Evolutionary conservation across 1,284 basidiomycete species (phyloP), one percentile per base, ranked within the genome.

Genomic region (Ustilago xerochloae): DNA sequence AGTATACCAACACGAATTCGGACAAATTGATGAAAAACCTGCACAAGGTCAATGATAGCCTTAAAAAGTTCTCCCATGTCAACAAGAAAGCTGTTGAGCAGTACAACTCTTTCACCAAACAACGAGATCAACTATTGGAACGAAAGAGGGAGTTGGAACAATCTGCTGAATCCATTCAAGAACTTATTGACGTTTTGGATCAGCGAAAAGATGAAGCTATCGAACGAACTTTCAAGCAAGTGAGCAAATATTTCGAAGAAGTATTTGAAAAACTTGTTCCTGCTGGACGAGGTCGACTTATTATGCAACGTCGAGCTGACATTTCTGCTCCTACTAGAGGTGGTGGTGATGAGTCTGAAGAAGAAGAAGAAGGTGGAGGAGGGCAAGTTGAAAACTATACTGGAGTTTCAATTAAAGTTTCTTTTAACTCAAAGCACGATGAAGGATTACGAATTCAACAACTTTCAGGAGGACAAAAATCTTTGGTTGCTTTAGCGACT

Each of bases 71-170:
- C 80, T 91, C 93, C 0, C 95, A 98, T 82, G 96, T 99, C 75
- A 99, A 99, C 88, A 99, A 99, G 87, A 98, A 98, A 85, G 97
- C 96, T 1, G 96, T 97, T 81, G 97, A 99, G 85, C 94, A 98
- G 85, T 98, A 97, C 87, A 93, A 90, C 85, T 95, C 93, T 83
- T 99, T 99, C 85, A 97, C 95, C 10, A 97, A 96, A 83, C 95
- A 99, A 85, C 90, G 95, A 2, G 95, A 98, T 82, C 92, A 95
- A 76, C 89, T 98, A 7, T 85, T 93, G 32, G 88, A 91, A 75
- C 90, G 97, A 6, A 90, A 93, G 18, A 91, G 92, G 73, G 97
- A 98, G 84, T 88, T 98, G 28, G 94, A 97, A 73, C 90, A 90
- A 75, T 94, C 93, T 1, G 93, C 93, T 0, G 83, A 89, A 48